Evolutionary conservation across 2,329 filamentous ascomycete genomes (phyloP).

Genomic region (Colletotrichum eremochloae): DNA sequence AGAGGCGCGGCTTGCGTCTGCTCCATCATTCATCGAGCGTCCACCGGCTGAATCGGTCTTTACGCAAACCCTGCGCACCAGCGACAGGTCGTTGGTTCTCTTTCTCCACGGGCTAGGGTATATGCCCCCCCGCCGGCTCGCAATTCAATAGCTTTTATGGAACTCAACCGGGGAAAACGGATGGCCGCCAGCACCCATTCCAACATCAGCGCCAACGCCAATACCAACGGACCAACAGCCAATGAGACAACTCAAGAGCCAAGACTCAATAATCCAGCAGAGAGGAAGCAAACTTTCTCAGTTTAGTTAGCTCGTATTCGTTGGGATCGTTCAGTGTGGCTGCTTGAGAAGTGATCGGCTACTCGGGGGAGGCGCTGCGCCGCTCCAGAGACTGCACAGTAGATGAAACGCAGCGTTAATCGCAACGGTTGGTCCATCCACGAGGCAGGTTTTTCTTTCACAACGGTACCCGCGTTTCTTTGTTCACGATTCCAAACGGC

Average conservation of each 20-base stretch:
- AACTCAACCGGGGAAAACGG: background rate
- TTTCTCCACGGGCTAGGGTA: background rate
- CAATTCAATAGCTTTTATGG: background rate
- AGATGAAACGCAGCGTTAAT: slow-evolving; percentile 29
- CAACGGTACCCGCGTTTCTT: slow-evolving; percentile 22
- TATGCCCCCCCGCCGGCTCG: background rate
- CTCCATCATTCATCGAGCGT: slow-evolving; percentile 9
- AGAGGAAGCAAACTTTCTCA: slow-evolving; percentile 18
- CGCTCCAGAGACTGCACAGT: slow-evolving; percentile 11
- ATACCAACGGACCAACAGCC: slow-evolving; percentile 14
- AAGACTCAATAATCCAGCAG: background rate
- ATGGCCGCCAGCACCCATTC: background rate
- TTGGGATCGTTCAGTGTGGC: slow-evolving; percentile 1
- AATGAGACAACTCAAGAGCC: slow-evolving; percentile 18
- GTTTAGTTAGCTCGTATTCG: slow-evolving; percentile 8
- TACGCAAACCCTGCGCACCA: background rate
- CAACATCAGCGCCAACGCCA: slow-evolving; percentile 1
- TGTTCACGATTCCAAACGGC: slow-evolving; percentile 19
- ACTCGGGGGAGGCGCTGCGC: slow-evolving; percentile 27
- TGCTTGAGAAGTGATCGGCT: slow-evolving; percentile 26
- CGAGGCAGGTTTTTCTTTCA: slow-evolving; percentile 11
- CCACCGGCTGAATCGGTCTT: background rate
- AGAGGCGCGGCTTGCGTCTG: slow-evolving; percentile 11
- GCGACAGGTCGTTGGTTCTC: background rate
- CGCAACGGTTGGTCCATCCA: slow-evolving; percentile 31